A percentile compares a stretch with the other conserved stretches of the same genome.
These are phyloP conservation scores for Herpetospermum pedunculosum DNA, from an alignment of 306 rosid genomes.

Conservation along the genomic window DNA sequence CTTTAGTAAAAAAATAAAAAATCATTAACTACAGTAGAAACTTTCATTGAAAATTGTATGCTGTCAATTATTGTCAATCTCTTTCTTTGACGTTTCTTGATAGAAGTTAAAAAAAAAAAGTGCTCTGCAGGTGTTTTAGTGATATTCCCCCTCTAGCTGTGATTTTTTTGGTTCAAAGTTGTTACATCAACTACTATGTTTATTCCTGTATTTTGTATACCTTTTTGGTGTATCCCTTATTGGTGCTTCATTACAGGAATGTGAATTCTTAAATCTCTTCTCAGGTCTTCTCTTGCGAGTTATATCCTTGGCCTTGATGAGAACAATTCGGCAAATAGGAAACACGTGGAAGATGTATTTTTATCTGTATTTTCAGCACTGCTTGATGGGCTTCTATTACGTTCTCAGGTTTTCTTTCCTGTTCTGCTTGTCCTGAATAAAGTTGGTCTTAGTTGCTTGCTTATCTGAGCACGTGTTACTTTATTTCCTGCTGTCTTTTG, in stretches of 20 bases:
- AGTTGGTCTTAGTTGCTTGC: not conserved
- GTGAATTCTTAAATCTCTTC: conserved; percentile 6
- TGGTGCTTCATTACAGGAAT: not conserved
- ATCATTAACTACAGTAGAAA: too few species aligned
- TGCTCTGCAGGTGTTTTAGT: not conserved
- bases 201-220: not conserved
- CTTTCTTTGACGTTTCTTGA: not conserved
- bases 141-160: not conserved
- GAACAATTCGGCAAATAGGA: conserved; percentile 42
- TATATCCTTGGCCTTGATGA: conserved; percentile 71
- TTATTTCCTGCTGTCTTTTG: not conserved
- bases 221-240: not conserved
- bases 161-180: not conserved
- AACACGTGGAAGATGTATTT: conserved; percentile 54
- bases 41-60: too few species aligned
- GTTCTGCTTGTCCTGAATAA: conserved; percentile 16
- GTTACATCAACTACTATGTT: not conserved
- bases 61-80: too few species aligned
- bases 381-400: conserved; percentile 71
- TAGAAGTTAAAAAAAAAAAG: not conserved
- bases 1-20: too few species aligned
- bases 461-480: not conserved
- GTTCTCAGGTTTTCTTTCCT: conserved; percentile 64
- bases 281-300: conserved; percentile 84
- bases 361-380: conserved; percentile 65